phyloP scores from a whole-genome alignment of 139 green algal genomes.

The Micromonas commoda region DNA sequence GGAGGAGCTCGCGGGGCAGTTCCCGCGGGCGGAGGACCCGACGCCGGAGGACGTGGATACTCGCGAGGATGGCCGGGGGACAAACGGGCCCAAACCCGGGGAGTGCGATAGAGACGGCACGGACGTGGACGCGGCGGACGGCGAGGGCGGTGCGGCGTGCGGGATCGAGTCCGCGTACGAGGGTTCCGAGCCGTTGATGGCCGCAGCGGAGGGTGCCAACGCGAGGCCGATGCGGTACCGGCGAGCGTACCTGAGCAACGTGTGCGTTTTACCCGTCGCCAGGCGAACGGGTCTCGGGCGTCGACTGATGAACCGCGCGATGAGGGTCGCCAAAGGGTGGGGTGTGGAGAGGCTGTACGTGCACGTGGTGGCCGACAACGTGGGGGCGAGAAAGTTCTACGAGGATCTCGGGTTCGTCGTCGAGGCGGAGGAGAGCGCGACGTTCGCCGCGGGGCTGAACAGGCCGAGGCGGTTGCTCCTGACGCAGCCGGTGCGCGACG shows the following conservation, averaged over 20 bases:
- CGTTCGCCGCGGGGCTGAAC: background rate
- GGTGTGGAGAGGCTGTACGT: slow-evolving; percentile 18
- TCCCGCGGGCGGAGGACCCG: background rate
- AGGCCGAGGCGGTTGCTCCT: background rate
- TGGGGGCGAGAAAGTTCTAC: background rate
- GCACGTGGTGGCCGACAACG: background rate
- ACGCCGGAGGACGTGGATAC: background rate
- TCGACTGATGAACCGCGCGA: slow-evolving; percentile 6
- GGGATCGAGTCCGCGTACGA: too few relatives aligned
- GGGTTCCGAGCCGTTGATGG: too few relatives aligned
- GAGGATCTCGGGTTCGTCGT: background rate
- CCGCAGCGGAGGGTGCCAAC: too few relatives aligned
- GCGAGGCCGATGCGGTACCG: background rate
- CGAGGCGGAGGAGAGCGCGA: background rate
- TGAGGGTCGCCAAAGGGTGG: background rate
- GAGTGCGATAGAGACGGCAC: background rate
- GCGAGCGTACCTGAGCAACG: slow-evolving; percentile 14
- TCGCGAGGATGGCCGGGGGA: background rate
- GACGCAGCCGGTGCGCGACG: background rate
- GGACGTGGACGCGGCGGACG: too few relatives aligned
- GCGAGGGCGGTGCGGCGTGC: too few relatives aligned
- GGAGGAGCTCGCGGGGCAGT: slow-evolving; percentile 3
- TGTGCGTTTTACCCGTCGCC: background rate
- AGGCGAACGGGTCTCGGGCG: background rate
- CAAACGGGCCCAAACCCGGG: background rate